phyloP scores from a whole-genome alignment of 139 green algal genomes.

The Ulvella scutata region DNA sequence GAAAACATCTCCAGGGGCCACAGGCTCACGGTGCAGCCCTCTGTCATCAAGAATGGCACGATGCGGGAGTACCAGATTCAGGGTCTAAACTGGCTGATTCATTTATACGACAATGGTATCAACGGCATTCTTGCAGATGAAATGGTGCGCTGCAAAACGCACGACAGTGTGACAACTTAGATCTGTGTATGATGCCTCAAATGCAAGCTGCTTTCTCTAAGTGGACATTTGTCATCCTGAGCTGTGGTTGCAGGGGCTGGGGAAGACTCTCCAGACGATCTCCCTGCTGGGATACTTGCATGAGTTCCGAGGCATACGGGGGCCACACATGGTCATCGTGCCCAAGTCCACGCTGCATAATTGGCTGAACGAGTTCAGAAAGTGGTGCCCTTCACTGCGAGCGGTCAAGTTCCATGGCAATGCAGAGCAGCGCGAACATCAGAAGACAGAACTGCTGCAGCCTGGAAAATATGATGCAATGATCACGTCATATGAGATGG shows the following conservation, averaged over 20 bases:
- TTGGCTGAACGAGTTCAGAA: conserved; percentile 95
- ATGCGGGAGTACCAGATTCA: conserved; percentile 98
- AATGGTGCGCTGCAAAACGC: conserved; percentile 48
- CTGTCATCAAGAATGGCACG: conserved; percentile 69
- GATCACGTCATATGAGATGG: conserved; percentile 97
- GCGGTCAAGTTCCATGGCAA: conserved; percentile 94
- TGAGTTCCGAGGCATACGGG: conserved; percentile 90
- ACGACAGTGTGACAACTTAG: too few relatives aligned
- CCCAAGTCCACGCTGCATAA: conserved; percentile 97
- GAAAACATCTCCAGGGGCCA: conserved; percentile 35
- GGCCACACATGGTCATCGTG: conserved; percentile 94
- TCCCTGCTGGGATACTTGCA: conserved; percentile 88
- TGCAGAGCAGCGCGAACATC: conserved; percentile 58
- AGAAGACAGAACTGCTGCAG: conserved; percentile 12
- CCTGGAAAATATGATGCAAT: conserved; percentile 86
- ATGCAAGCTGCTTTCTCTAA: neutral
- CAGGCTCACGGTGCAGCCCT: conserved; percentile 64
- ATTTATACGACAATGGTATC: conserved; percentile 97
- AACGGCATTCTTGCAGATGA: conserved; percentile 99
- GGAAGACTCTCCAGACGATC: conserved; percentile 98
- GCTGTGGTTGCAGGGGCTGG: conserved; percentile 54
- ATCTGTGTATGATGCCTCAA: neutral
- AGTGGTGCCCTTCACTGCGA: conserved; percentile 81
- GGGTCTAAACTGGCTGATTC: conserved; percentile 98
- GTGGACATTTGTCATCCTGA: neutral